phyloP scores from a whole-genome alignment of 805 yeast species.

The Maudiozyma barnettii region DNA sequence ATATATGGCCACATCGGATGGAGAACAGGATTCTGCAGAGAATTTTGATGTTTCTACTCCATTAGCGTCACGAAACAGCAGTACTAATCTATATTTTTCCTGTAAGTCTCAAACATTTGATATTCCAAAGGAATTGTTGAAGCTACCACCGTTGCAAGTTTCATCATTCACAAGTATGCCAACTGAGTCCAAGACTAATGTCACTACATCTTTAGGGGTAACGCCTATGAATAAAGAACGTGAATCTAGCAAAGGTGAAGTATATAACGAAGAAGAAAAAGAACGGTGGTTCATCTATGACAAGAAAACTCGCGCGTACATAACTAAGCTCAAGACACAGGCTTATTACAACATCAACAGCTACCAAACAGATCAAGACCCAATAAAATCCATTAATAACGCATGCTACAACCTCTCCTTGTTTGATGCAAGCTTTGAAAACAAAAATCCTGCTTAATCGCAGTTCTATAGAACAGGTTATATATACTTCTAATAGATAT shows the following conservation, averaged over 20 bases:
- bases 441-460: slow-evolving; percentile 23
- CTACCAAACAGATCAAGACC: slow-evolving; percentile 15
- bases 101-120: slow-evolving; percentile 3
- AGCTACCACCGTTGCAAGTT: slow-evolving; percentile 27
- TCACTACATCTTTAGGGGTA: slow-evolving; percentile 5
- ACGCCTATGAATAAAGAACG: slow-evolving; percentile 1
- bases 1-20: slow-evolving; percentile 12
- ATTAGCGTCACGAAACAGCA: not conserved
- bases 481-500: too few relatives aligned
- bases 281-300: slow-evolving; percentile 20
- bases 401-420: slow-evolving; percentile 24
- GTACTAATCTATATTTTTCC: not conserved
- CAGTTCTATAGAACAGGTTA: not conserved
- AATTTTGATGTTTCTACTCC: too few relatives aligned
- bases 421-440: slow-evolving; percentile 24
- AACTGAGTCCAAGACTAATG: not conserved
- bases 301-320: slow-evolving; percentile 12
- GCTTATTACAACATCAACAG: slow-evolving; percentile 22
- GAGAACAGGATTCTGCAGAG: not conserved
- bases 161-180: slow-evolving; percentile 20
- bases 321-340: slow-evolving; percentile 13
- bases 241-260: not conserved
- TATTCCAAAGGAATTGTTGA: slow-evolving; percentile 16
- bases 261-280: not conserved
- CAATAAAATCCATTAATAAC: slow-evolving; percentile 17